A percentile compares a stretch with the other conserved stretches of the same genome.
Conservation (phyloP, 2,329 filamentous ascomycete genomes). For the Kalmusia sp. region DNA sequence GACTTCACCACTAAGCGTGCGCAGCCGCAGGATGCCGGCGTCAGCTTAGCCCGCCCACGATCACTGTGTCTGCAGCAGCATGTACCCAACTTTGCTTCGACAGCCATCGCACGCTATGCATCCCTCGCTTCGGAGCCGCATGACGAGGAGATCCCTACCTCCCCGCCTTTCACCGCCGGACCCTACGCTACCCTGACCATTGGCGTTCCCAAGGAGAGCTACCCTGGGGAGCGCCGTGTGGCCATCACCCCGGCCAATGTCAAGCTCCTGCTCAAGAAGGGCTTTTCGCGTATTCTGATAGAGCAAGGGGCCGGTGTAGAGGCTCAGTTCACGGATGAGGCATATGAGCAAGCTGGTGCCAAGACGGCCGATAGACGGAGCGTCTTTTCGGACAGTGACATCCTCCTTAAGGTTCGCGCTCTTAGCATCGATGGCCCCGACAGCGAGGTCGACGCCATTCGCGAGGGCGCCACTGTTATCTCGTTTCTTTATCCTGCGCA, state of each 20-base stretch:
- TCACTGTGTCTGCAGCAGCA: constrained; percentile 40
- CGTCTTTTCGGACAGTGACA: constrained; percentile 79
- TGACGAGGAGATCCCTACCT: constrained; percentile 43
- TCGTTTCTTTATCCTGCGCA: constrained; percentile 85
- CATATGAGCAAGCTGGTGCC: constrained; percentile 79
- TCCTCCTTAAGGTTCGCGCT: constrained; percentile 83
- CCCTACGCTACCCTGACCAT: constrained; percentile 78
- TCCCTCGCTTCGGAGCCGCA: constrained; percentile 42
- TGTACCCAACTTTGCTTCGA: constrained; percentile 26
- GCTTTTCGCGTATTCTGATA: constrained; percentile 77
- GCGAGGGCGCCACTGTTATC: constrained; percentile 75
- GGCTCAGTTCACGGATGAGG: constrained; percentile 79
- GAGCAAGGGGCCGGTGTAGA: constrained; percentile 80
- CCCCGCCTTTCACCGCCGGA: constrained; percentile 44
- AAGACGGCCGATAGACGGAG: constrained; percentile 72
- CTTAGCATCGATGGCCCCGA: constrained; percentile 66
- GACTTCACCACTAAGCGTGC: constrained; percentile 23
- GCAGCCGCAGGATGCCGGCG: constrained; percentile 22
- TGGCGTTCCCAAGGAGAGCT: constrained; percentile 81
- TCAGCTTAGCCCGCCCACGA: constrained; percentile 33
- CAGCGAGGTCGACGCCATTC: constrained; percentile 73
- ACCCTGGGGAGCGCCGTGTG: constrained; percentile 79
- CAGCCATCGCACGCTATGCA: constrained; percentile 38
- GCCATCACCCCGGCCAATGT: constrained; percentile 87
- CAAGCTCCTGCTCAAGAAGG: constrained; percentile 82